A percentile compares a stretch with the other conserved stretches of the same genome.
Evolutionary conservation across 2,329 filamentous ascomycete genomes (phyloP).

Genomic region (Arthrinium puccinioides): DNA sequence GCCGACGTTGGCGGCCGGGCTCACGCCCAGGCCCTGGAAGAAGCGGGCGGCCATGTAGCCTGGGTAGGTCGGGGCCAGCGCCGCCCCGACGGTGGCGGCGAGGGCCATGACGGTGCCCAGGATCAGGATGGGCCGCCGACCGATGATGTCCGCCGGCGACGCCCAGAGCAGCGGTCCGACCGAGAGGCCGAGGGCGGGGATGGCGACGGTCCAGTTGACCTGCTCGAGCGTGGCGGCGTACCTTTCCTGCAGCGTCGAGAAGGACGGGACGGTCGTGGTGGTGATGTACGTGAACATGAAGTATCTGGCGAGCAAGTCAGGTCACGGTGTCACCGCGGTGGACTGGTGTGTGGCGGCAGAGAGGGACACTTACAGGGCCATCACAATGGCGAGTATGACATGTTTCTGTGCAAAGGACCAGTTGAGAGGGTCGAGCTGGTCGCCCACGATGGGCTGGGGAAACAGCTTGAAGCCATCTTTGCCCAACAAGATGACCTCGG

Average conservation of each 20-base stretch:
- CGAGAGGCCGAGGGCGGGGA: constrained; percentile 41
- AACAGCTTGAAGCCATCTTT: constrained; percentile 24
- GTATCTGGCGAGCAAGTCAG: constrained; percentile 27
- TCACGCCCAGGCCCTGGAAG: constrained; percentile 49
- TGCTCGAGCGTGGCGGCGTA: constrained; percentile 37
- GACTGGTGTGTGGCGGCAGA: not conserved
- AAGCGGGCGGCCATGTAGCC: constrained; percentile 52
- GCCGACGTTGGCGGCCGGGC: constrained; percentile 46
- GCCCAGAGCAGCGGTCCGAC: constrained; percentile 44
- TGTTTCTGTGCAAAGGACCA: constrained; percentile 41
- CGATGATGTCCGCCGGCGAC: constrained; percentile 40
- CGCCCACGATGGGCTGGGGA: constrained; percentile 25
- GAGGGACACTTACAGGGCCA: constrained; percentile 35
- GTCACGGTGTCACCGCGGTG: too few species aligned
- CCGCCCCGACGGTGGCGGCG: constrained; percentile 24
- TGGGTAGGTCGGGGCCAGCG: constrained; percentile 28
- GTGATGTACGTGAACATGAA: constrained; percentile 54
- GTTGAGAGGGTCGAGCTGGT: constrained; percentile 46
- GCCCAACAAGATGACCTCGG: not conserved
- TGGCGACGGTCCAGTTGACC: constrained; percentile 48
- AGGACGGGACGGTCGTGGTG: constrained; percentile 48
- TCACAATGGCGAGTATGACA: constrained; percentile 41
- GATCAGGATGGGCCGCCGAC: constrained; percentile 42
- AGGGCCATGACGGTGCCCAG: constrained; percentile 26
- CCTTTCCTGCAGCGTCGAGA: constrained; percentile 37